Evolutionary conservation across 2,329 filamentous ascomycete species (phyloP).

Genomic region (Monosporascus sp.): DNA sequence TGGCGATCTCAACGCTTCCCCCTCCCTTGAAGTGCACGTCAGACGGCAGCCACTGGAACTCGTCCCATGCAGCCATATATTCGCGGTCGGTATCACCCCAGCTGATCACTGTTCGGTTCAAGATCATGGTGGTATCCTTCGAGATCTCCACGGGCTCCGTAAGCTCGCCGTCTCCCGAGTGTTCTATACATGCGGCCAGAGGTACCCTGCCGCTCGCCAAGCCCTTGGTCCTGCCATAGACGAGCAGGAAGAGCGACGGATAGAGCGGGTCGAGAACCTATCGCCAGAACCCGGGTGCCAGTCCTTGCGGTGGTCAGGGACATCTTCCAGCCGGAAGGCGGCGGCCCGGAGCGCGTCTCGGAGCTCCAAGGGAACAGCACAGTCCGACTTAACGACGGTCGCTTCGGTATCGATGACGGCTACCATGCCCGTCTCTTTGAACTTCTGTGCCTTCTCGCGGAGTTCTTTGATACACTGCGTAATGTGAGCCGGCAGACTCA

Average conservation of each 20-base stretch:
- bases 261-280: constrained; percentile 58
- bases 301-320: constrained; percentile 46
- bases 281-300: constrained; percentile 56
- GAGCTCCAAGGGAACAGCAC: constrained; percentile 31
- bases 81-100: not conserved
- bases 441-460: constrained; percentile 38
- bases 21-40: constrained; percentile 37
- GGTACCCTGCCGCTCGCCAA: constrained; percentile 30
- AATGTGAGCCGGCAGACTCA: not conserved
- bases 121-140: not conserved
- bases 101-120: not conserved
- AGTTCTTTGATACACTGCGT: constrained; percentile 35
- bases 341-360: constrained; percentile 36
- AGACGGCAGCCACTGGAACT: constrained; percentile 45
- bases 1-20: constrained; percentile 34
- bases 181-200: constrained; percentile 24
- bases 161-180: constrained; percentile 24
- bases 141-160: constrained; percentile 4
- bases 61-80: constrained; percentile 14
- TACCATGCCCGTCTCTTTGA: constrained; percentile 32
- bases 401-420: constrained; percentile 35
- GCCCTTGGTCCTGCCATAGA: constrained; percentile 44
- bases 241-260: constrained; percentile 57
- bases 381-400: constrained; percentile 49
- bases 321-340: constrained; percentile 43